Base-by-base conservation (phyloP, 2,329 filamentous ascomycete species). In the Plectosphaerella cucumerina region DNA sequence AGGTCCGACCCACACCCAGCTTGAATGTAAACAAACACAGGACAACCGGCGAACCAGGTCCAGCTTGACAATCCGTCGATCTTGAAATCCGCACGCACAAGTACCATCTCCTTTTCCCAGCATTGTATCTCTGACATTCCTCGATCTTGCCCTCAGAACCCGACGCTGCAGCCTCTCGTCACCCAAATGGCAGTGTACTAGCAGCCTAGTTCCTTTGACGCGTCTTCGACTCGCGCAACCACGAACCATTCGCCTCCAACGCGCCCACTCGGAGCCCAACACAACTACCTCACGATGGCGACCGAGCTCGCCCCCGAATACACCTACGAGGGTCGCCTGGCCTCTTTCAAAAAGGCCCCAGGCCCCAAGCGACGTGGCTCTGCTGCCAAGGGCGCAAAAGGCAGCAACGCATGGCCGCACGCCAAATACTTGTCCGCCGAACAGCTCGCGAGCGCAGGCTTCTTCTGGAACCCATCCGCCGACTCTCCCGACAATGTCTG, bases 381-480 rank as follows among this genome's bases (percentile, higher is more conserved):
- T 12, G 81, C 77, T 52, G 76, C 82, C 54, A 80, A 78, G 59
- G 26, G 35, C 26, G 78, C 79, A 54, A 80, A 81, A 63, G 74
- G 73, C 52, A 86, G 86, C 64, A 65, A 75, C 49, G 74, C 80
- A 66, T 99, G 94, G 94, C 91, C 93, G 20, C 90, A 96, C 67
- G 51, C 54, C 11, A 77, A 81, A 56, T 77, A 72, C 23, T 82
- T 89, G 2, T 75, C 82, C 1, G 77, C 86, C 12, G 77, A 82
- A 58, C 64, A 96, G 88, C 85, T 99, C 61, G 93, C 94, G 5
- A 84, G 82, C 63, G 93, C 94, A 51, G 94, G 94, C 35, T 96
- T 99, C 72, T 94, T 87, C 71, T 97, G 90, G 71, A 82, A 85
- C 54, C 93, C 94, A 2, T 83, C 81, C 14, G 76, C 82, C 48